Evolutionary conservation across 208 protist genomes (phyloP).

Genomic region (Leptomonas pyrrhocoris): DNA sequence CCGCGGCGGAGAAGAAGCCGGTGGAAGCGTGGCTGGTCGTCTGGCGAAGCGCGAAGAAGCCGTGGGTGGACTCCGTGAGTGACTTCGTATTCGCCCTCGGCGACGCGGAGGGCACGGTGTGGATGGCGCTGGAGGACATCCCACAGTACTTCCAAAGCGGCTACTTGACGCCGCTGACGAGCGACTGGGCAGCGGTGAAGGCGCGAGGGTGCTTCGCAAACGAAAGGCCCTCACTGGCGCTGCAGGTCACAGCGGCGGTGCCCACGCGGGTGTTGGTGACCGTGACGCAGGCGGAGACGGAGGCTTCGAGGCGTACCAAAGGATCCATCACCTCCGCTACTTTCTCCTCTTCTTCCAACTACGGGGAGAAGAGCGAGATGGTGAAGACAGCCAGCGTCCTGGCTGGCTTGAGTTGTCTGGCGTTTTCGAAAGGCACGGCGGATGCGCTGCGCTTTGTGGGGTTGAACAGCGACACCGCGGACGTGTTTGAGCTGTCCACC

Average conservation of each 20-base stretch:
- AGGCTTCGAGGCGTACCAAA: neutral
- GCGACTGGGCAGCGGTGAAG: conserved; percentile 33
- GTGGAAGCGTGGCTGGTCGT: conserved; percentile 24
- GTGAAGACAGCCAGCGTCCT: conserved; percentile 4
- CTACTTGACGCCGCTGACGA: conserved; percentile 38
- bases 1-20: conserved; percentile 6
- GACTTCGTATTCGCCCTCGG: conserved; percentile 31
- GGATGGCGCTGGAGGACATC: conserved; percentile 67
- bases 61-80: conserved; percentile 44
- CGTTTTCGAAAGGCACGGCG: conserved; percentile 6
- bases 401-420: conserved; percentile 14
- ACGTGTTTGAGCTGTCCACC: conserved; percentile 26
- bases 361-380: neutral
- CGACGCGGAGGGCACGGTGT: conserved; percentile 32
- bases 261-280: conserved; percentile 38
- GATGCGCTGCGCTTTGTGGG: conserved; percentile 3
- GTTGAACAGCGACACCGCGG: conserved; percentile 11
- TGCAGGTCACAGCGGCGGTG: conserved; percentile 49
- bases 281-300: conserved; percentile 43
- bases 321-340: neutral
- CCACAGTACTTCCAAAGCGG: conserved; percentile 68
- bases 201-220: conserved; percentile 40
- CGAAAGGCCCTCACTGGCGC: conserved; percentile 39
- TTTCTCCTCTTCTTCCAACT: neutral
- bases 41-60: conserved; percentile 46